Percentiles rank a stretch among this genome's conserved stretches.
These are phyloP conservation scores for Megacollybia marginata DNA, from an alignment of 768 basidiomycete genomes.

Conservation along the genomic window DNA sequence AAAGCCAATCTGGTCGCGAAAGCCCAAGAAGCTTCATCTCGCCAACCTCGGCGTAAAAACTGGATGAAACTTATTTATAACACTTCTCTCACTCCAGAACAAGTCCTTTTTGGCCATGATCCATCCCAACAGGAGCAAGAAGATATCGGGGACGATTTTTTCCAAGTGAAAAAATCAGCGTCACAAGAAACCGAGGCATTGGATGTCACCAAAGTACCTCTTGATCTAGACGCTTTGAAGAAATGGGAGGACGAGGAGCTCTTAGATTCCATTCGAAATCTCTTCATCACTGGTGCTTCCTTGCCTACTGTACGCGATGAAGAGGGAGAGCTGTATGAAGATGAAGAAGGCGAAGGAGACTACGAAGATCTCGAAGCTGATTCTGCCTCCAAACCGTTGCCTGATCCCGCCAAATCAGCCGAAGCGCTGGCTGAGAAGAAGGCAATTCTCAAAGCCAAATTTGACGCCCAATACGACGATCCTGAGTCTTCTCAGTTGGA, in stretches of 20 bases:
- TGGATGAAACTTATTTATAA: conserved; percentile 86
- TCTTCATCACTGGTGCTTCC: conserved; percentile 85
- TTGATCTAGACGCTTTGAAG: conserved; percentile 44
- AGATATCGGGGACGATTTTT: conserved; percentile 48
- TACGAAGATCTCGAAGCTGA: conserved; percentile 34
- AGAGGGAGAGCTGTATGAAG: conserved; percentile 28
- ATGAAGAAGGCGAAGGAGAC: conserved; percentile 33
- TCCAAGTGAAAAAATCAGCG: conserved; percentile 43
- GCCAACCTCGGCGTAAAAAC: conserved; percentile 47
- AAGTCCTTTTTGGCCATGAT: conserved; percentile 46
- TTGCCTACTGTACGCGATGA: conserved; percentile 28
- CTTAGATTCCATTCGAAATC: conserved; percentile 75
- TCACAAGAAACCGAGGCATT: conserved; percentile 39
- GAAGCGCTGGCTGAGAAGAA: conserved; percentile 77
- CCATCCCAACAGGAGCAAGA: conserved; percentile 9
- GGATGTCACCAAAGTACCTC: conserved; percentile 62
- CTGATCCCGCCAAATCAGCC: conserved; percentile 14
- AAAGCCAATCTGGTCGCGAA: conserved; percentile 54
- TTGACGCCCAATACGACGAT: conserved; percentile 95
- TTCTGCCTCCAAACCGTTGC: conserved; percentile 14
- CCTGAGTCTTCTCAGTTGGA: conserved; percentile 71
- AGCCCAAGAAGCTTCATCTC: conserved; percentile 39
- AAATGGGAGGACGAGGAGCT: conserved; percentile 83
- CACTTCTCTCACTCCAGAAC: conserved; percentile 55
- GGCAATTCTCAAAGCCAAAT: conserved; percentile 86